Percentiles rank a stretch among this genome's conserved stretches.
These are phyloP conservation scores for Paecilomyces sp. DNA, from an alignment of 2,329 filamentous ascomycete species.

Conservation along the genomic window DNA sequence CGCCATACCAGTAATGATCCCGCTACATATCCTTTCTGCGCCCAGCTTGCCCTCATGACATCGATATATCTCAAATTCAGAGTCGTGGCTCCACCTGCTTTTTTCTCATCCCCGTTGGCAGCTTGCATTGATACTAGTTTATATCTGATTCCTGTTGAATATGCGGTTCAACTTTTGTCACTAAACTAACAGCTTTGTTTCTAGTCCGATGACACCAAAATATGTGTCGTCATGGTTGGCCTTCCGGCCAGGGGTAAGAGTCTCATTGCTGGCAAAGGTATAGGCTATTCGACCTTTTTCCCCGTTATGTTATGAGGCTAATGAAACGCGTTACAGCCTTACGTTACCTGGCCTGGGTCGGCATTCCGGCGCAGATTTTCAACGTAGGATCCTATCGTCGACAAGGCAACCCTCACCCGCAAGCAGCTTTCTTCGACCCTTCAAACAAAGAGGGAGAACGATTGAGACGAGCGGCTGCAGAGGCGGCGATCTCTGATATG, in stretches of 20 bases:
- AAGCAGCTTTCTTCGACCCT: slow-evolving; percentile 91
- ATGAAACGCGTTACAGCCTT: slow-evolving; percentile 53
- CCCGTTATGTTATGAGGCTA: background rate
- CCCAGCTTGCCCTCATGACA: background rate
- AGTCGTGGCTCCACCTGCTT: background rate
- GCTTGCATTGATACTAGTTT: background rate
- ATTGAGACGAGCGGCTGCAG: slow-evolving; percentile 77
- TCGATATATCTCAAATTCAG: background rate
- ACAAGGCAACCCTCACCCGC: slow-evolving; percentile 78
- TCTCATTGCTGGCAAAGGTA: slow-evolving; percentile 95
- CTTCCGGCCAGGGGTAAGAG: slow-evolving; percentile 94
- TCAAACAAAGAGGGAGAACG: slow-evolving; percentile 86
- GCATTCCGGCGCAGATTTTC: slow-evolving; percentile 88
- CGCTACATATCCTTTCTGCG: background rate
- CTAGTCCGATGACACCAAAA: slow-evolving; percentile 90
- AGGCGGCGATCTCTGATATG: slow-evolving; percentile 92
- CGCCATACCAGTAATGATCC: slow-evolving; percentile 18
- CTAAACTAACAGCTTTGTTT: slow-evolving; percentile 46
- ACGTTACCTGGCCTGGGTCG: slow-evolving; percentile 94
- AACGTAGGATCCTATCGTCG: slow-evolving; percentile 96
- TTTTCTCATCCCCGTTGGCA: background rate
- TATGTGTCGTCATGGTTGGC: slow-evolving; percentile 98
- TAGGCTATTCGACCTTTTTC: slow-evolving; percentile 15
- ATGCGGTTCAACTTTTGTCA: background rate
- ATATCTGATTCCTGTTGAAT: background rate